Evolutionary conservation across 805 yeast genomes (phyloP).

Genomic region (Monosporozyma siamensis): DNA sequence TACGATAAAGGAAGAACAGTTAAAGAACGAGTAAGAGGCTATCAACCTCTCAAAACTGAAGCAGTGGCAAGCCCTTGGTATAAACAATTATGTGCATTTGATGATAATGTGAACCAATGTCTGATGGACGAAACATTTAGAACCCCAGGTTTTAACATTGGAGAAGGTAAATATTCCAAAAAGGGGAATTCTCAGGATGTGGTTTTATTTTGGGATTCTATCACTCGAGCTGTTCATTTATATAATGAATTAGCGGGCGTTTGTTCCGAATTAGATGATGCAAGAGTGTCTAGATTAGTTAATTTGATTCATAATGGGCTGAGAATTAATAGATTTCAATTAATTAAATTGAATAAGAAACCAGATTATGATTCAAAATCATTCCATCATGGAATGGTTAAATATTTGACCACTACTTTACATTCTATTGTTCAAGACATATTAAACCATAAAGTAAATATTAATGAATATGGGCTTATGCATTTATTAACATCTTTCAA

Average conservation of each 20-base stretch:
- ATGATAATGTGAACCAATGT: conserved; percentile 13
- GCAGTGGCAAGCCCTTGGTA: conserved; percentile 9
- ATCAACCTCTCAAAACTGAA: not conserved
- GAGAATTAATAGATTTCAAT: conserved; percentile 42
- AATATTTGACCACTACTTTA: conserved; percentile 36
- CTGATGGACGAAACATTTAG: conserved; percentile 5
- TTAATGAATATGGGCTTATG: conserved; percentile 43
- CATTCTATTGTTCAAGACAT: conserved; percentile 41
- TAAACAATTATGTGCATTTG: conserved; percentile 12
- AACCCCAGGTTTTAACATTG: conserved; percentile 4
- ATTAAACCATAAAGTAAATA: conserved; percentile 31
- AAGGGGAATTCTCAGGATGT: not conserved
- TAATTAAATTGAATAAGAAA: conserved; percentile 42
- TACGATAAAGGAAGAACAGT: no score
- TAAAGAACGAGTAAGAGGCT: no score
- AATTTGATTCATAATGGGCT: conserved; percentile 43
- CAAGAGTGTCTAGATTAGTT: conserved; percentile 37
- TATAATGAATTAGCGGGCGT: conserved; percentile 35
- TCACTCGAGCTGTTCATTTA: conserved; percentile 38
- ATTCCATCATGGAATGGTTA: conserved; percentile 40
- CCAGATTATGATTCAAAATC: conserved; percentile 50
- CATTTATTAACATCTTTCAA: conserved; percentile 45
- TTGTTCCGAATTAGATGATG: conserved; percentile 35
- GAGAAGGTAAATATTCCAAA: conserved; percentile 18
- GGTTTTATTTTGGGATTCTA: conserved; percentile 39